Base-by-base conservation (phyloP, 2,329 filamentous ascomycete species). In the Fusarium sp. region DNA sequence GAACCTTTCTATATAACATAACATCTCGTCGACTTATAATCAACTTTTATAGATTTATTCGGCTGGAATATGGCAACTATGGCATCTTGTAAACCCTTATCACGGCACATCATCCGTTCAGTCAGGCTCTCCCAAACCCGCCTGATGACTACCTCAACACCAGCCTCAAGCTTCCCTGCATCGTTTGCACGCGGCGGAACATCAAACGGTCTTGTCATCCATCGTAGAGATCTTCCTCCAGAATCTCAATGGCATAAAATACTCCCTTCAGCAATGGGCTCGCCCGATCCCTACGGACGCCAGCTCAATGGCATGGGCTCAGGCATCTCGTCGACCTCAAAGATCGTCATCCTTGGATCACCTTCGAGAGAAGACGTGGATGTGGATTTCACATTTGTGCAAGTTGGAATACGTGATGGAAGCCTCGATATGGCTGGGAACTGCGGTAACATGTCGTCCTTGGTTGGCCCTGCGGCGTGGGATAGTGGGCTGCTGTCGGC, bases 271-370 rank as follows among this genome's bases (percentile, higher is more conserved):
- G 86, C 85, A 13, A 90, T 94, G 81, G 91, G 91, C 38, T 90
- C 89, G 8, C 91, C 90, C 0, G 93, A 94, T 75, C 84, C 87
- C 1, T 86, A 91, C 80, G 91, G 90, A 0, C 87, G 93, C 1
- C 93, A 95, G 81, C 89, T 95, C 2, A 87, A 94, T 79, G 92
- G 92, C 14, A 87, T 94, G 81, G 92, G 92, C 6, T 91, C 90
- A 0, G 92, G 92, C 8, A 85, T 92, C 63, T 93, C 91, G 15
- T 91, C 89, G 48, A 87, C 93, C 6, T 92, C 90, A 64, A 95
- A 95, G 80, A 85, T 94, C 24, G 93, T 92, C 81, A 85, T 95
- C 3, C 85, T 95, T 3, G 87, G 87, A 6, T 83, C 83, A 2
- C 85, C 90, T 6, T 78, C 81, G 35, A 82, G 85, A 22, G 68